A percentile compares a stretch with the other conserved stretches of the same genome.
Evolutionary conservation across 495 filamentous ascomycete species (phyloP).

Genomic region (Aspergillus bridgeri): DNA sequence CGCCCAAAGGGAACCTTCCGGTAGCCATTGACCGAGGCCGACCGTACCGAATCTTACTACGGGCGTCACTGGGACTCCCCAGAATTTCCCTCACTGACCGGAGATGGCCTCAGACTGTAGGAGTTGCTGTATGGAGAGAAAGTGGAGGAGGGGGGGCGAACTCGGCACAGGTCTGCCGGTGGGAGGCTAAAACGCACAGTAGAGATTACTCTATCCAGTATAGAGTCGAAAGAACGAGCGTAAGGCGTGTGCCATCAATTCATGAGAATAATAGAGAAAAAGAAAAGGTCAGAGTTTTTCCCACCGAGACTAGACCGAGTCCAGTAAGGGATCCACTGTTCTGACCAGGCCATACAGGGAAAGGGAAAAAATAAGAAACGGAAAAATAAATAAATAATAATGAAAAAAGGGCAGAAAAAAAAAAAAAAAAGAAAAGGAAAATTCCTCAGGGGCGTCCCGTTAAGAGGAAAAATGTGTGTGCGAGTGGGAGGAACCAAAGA

Average conservation of each 20-base stretch:
- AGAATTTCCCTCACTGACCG: slow-evolving; percentile 5
- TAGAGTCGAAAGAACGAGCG: slow-evolving; percentile 15
- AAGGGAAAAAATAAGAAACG: slow-evolving; percentile 6
- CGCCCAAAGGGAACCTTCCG: slow-evolving; percentile 2
- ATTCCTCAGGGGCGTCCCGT: slow-evolving; percentile 16
- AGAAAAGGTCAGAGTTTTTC: slow-evolving; percentile 25
- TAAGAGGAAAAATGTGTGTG: slow-evolving; percentile 22
- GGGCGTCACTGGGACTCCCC: slow-evolving; percentile 1
- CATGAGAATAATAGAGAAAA: slow-evolving; percentile 14
- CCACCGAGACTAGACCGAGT: slow-evolving; percentile 13
- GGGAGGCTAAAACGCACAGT: slow-evolving; percentile 8
- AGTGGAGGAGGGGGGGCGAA: slow-evolving; percentile 17
- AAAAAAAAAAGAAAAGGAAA: slow-evolving; percentile 7
- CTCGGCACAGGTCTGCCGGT: slow-evolving; percentile 29
- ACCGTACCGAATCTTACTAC: slow-evolving; percentile 4
- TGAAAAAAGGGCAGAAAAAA: background rate
- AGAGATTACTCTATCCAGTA: slow-evolving; percentile 18
- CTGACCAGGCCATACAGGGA: slow-evolving; percentile 15
- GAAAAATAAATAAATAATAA: slow-evolving; percentile 11
- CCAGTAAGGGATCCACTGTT: slow-evolving; percentile 13
- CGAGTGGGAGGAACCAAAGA: slow-evolving; percentile 6
- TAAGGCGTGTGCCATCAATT: slow-evolving; percentile 20
- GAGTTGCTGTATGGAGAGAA: slow-evolving; percentile 7
- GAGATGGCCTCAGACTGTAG: slow-evolving; percentile 2
- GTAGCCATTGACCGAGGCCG: slow-evolving; percentile 6